Evolutionary conservation across 1,284 basidiomycete genomes (phyloP).

Genomic region (Irpex sp.): DNA sequence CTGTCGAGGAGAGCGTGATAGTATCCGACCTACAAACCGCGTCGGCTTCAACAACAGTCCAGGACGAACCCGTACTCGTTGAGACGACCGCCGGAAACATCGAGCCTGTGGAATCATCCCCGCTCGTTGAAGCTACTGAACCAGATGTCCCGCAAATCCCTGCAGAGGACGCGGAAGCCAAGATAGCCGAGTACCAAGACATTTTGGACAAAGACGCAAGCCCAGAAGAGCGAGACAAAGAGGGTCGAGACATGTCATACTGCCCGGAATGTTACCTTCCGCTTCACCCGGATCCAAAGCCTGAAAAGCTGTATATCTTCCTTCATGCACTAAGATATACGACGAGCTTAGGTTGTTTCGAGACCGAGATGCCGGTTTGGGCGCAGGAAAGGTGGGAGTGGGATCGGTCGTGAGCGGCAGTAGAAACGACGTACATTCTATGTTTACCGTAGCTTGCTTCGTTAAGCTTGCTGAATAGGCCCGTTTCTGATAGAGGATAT

Average conservation of each 20-base stretch:
- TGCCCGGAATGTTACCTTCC: conserved; percentile 90
- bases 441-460: background rate
- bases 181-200: conserved; percentile 26
- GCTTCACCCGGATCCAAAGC: conserved; percentile 85
- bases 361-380: conserved; percentile 76
- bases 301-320: conserved; percentile 90
- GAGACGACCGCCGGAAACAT: background rate
- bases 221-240: background rate
- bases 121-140: background rate
- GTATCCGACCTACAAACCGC: background rate
- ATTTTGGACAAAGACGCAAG: background rate
- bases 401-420: conserved; percentile 31
- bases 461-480: background rate
- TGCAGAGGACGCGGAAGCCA: conserved; percentile 40
- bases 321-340: conserved; percentile 87
- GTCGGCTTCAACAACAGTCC: background rate
- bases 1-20: conserved; percentile 17
- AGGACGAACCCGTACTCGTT: too few species aligned
- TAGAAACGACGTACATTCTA: background rate
- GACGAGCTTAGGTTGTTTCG: conserved; percentile 68
- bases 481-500: too few species aligned
- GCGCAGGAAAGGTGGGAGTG: conserved; percentile 61
- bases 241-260: conserved; percentile 39
- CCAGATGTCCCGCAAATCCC: conserved; percentile 35
- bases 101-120: background rate